These are phyloP conservation scores for Phytophthora brassicae DNA, from an alignment of 352 stramenopile species.

Conservation along the genomic window DNA sequence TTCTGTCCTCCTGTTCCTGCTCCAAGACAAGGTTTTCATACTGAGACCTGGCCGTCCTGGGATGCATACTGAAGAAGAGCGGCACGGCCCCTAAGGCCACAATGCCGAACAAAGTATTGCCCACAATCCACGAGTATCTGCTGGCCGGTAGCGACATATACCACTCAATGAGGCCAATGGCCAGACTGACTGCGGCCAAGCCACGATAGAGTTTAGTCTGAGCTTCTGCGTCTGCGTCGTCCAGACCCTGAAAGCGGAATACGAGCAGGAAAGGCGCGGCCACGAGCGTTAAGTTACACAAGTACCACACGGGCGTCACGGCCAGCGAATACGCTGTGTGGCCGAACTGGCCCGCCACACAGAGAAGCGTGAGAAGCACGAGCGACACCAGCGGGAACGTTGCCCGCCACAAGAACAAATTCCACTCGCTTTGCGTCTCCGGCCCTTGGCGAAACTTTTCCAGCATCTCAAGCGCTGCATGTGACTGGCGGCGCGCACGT, in stretches of 20 bases:
- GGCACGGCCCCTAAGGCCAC: slow-evolving; percentile 64
- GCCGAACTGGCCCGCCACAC: slow-evolving; percentile 63
- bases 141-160: slow-evolving; percentile 59
- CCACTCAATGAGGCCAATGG: slow-evolving; percentile 68
- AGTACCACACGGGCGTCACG: slow-evolving; percentile 80
- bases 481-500: slow-evolving; percentile 30
- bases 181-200: slow-evolving; percentile 47
- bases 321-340: slow-evolving; percentile 65
- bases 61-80: slow-evolving; percentile 70
- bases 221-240: slow-evolving; percentile 24
- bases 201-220: slow-evolving; percentile 50
- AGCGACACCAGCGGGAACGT: slow-evolving; percentile 82
- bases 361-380: slow-evolving; percentile 69
- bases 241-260: slow-evolving; percentile 59
- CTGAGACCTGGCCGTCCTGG: slow-evolving; percentile 48
- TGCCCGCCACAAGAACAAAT: slow-evolving; percentile 77
- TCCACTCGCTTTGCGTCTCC: slow-evolving; percentile 81
- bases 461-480: slow-evolving; percentile 60
- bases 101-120: slow-evolving; percentile 80
- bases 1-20: slow-evolving; percentile 27
- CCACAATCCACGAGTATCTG: slow-evolving; percentile 69
- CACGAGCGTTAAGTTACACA: slow-evolving; percentile 71
- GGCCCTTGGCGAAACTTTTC: slow-evolving; percentile 73
- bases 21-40: slow-evolving; percentile 45
- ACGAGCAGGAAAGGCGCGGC: slow-evolving; percentile 77